Evolutionary conservation across 2,329 filamentous ascomycete genomes (phyloP).

Genomic region (Hypoxylon sp.): DNA sequence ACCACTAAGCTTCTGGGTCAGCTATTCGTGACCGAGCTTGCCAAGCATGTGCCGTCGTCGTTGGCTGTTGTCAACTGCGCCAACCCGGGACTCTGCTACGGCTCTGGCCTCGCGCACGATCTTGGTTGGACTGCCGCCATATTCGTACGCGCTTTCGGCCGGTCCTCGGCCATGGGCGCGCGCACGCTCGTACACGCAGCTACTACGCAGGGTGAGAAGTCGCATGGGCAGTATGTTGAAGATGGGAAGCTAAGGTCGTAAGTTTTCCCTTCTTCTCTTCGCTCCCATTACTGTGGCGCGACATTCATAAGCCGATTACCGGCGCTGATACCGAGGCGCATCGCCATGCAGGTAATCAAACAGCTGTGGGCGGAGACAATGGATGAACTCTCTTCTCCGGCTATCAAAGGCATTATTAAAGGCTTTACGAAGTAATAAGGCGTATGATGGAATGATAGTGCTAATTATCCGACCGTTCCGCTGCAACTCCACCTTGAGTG

Average conservation of each 20-base stretch:
- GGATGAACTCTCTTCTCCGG: slow-evolving; percentile 31
- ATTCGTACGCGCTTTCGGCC: slow-evolving; percentile 15
- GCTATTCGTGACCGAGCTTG: slow-evolving; percentile 48
- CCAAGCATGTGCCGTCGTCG: slow-evolving; percentile 42
- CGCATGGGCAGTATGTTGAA: slow-evolving; percentile 37
- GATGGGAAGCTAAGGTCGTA: slow-evolving; percentile 31
- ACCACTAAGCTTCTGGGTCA: slow-evolving; percentile 47
- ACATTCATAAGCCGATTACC: neutral
- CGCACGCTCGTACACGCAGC: slow-evolving; percentile 28
- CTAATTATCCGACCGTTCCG: too few species aligned
- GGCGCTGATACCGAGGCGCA: neutral
- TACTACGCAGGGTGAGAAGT: slow-evolving; percentile 13
- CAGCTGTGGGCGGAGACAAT: slow-evolving; percentile 30
- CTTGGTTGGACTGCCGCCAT: neutral
- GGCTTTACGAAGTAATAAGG: too few species aligned
- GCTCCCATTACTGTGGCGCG: neutral
- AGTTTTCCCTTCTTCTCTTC: slow-evolving; percentile 12
- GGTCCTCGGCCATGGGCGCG: slow-evolving; percentile 21
- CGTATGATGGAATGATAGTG: too few species aligned
- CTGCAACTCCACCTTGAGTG: too few species aligned
- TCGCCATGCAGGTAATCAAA: neutral
- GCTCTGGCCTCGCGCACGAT: slow-evolving; percentile 22
- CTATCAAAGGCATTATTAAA: slow-evolving; percentile 23
- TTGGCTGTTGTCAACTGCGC: slow-evolving; percentile 29
- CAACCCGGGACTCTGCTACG: slow-evolving; percentile 35